Evolutionary conservation across 1,139 yeast species (phyloP), one percentile per base, ranked within the genome.

Genomic region (Protomyces lactucae-debilis): DNA sequence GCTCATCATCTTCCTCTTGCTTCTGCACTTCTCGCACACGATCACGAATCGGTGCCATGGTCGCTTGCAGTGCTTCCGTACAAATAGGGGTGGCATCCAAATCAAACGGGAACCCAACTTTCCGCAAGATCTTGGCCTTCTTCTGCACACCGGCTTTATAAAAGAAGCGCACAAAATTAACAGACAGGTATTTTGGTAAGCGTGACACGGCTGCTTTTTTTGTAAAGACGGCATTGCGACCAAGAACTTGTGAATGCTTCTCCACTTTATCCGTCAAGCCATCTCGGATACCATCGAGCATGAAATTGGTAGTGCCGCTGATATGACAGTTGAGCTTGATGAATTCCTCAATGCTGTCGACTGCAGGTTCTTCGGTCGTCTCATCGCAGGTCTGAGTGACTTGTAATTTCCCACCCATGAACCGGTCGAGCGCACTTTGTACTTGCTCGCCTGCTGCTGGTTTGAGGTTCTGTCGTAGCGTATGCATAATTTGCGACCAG

Each of bases 121-220:
- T 91, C 73, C 99, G 85, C 74, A 93, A 80, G 74, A 93, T 93
- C 78, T 93, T 93, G 40, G 96, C 88, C 78, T 93, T 93, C 77
- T 87, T 88, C 70, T 84, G 85, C 8, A 95, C 88, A 67, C 93
- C 96, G 72, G 93, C 83, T 74, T 95, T 88, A 99, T 99, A 93
- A 76, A 85, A 93, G 75, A 93, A 93, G 72, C 99, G 83, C 70
- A 93, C 95, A 76, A 88, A 93, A 74, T 93, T 96, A 59, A 95
- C 90, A 14, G 95, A 88, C 71, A 93, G 80, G 73, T 87, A 87
- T 73, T 88, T 87, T 66, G 99, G 99, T 69, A 95, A 79, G 72
- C 90, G 84, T 1, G 87, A 83, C 66, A 93, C 87, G 64, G 82
- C 83, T 72, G 87, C 87, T 32, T 81, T 78, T 60, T 88, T 82